Base-by-base conservation (phyloP, 1,284 basidiomycete species). In the Phlebopus sp. region DNA sequence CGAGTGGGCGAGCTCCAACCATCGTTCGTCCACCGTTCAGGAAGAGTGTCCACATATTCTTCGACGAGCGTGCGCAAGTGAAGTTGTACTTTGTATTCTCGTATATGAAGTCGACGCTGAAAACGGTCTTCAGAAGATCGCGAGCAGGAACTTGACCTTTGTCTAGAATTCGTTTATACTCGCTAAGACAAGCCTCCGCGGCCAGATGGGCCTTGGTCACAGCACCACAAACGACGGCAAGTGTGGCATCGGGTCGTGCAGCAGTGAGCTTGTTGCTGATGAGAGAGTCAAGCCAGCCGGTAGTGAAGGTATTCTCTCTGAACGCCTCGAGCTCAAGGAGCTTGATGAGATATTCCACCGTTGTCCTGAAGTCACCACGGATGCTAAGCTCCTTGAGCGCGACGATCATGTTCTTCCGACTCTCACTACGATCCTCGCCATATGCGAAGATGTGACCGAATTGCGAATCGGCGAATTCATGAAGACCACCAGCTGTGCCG, bases 371-470 rank as follows among this genome's bases (percentile, higher is more conserved):
- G 69, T 99, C 97, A 53, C 97, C 97, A 60, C 97, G 93, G 66
- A 99, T 99, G 66, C 91, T 95, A 53, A 99, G 76, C 70, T 99
- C 97, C 76, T 99, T 99, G 60, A 99, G 77, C 14, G 97, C 96
- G 60, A 99, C 90, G 55, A 99, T 95, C 96, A 99, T 99, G 68
- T 98, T 97, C 79, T 99, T 99, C 61, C 97, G 75, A 60, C 90
- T 91, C 71, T 99, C 96, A 54, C 83, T 78, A 58, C 97, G 90
- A 68, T 99, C 95, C 69, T 96, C 90, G 49, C 97, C 97, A 64
- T 98, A 99, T 25, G 97, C 96, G 62, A 99, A 99, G 66, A 99
- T 97, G 69, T 99, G 97, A 47, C 97, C 97, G 66, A 99, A 99
- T 63, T 98, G 92, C 21, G 92, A 97, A 69, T 97, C 94, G 45